phyloP scores from a whole-genome alignment of 192 early-diverging fungal species.

The Coemansia interrupta region DNA sequence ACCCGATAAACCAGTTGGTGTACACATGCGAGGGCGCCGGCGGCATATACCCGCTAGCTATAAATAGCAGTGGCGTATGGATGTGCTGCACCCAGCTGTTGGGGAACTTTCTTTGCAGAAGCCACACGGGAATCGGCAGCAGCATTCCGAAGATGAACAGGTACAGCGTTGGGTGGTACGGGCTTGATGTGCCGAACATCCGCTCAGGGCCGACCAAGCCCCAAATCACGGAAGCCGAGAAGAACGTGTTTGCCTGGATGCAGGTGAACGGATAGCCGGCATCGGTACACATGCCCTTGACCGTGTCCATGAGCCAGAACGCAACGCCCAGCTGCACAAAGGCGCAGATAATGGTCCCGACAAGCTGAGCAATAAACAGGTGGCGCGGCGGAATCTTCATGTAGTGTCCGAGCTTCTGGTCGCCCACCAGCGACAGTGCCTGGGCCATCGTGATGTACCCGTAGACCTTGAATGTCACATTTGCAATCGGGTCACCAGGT shows the following conservation, averaged over 20 bases:
- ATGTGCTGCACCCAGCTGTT: constrained; percentile 61
- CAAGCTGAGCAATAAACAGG: constrained; percentile 76
- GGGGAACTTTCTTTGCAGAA: constrained; percentile 60
- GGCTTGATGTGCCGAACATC: constrained; percentile 62
- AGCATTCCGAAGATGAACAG: constrained; percentile 63
- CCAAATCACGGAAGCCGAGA: constrained; percentile 75
- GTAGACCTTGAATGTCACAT: constrained; percentile 83
- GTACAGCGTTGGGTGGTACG: constrained; percentile 53
- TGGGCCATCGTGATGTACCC: constrained; percentile 75
- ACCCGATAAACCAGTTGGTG: constrained; percentile 54
- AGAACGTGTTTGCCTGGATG: constrained; percentile 60
- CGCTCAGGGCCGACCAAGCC: constrained; percentile 70
- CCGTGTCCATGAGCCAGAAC: constrained; percentile 62
- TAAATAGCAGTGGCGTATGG: constrained; percentile 67
- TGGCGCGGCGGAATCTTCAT: constrained; percentile 79
- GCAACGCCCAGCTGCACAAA: constrained; percentile 68
- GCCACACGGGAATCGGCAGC: constrained; percentile 69
- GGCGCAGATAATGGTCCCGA: constrained; percentile 67
- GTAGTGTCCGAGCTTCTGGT: constrained; percentile 76
- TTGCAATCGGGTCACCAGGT: constrained; percentile 75
- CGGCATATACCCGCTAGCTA: constrained; percentile 60
- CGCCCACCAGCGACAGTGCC: constrained; percentile 61
- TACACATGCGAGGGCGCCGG: constrained; percentile 57
- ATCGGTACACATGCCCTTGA: constrained; percentile 57
- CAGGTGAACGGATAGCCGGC: constrained; percentile 65